Base-by-base conservation (phyloP, 2,329 filamentous ascomycete genomes). In the Fragosphaeria purpurea region DNA sequence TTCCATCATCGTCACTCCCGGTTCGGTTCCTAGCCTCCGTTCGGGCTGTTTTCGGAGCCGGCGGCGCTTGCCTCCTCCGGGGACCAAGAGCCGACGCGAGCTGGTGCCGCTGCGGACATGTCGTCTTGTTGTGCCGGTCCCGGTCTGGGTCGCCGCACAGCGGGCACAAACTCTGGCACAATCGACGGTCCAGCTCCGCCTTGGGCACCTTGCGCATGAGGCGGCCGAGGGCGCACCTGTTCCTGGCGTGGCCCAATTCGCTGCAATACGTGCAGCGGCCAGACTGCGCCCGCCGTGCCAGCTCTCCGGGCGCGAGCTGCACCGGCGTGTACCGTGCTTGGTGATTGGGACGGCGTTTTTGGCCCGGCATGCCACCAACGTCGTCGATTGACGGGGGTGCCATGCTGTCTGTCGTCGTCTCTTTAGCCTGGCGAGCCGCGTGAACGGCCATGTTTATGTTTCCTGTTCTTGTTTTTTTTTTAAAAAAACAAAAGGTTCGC, bases 221-320 rank as follows among this genome's bases (percentile, higher is more conserved):
- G 6, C 55, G 55, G 4, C 55, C 55, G 1, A 47, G 6, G 7
- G 43, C 51, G 12, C 55, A 56, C 5, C 45, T n/a, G 7, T 37
- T 37, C 4, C 55, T 53, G 6, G 40, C n/a, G 41, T 56, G 55
- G 41, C 34, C 47, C 1, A n/a, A 3, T 6, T 47, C 47, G 12
- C 40, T 39, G 44, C 55, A 56, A 49, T 56, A 56, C 11, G 51
- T 53, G 46, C 55, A 56, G 35, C 33, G 39, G 12, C 53, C 53
- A 2, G 22, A 11, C 32, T 9, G 10, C 1, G 5, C 12, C 4
- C 55, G 53, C 3, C 46, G 48, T 1, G 12, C 34, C 6, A 53
- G 41, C 43, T 56, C 55, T 6, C 33, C 9, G 2, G 10, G 34
- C 32, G 43, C 30, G 11, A 56, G 52, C 10, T 31, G 22, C 22